These are phyloP conservation scores for Acacia confusa DNA, from an alignment of 306 rosid species.

Conservation along the genomic window DNA sequence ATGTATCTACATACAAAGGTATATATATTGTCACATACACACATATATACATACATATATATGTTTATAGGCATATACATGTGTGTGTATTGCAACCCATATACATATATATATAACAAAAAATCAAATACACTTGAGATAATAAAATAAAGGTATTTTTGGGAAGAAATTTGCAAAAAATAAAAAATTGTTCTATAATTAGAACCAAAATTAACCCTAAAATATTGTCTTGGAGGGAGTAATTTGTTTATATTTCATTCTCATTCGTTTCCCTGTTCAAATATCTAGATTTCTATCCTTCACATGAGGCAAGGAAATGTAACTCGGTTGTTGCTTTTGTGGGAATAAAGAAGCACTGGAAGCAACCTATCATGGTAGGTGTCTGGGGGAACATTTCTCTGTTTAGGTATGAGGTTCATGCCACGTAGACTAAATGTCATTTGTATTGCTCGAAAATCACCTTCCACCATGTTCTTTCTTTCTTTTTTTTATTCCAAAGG, in stretches of 20 bases:
- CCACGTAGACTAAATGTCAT: background rate
- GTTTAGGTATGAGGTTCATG: background rate
- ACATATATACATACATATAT: too few species aligned
- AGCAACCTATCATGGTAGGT: conserved; percentile 77
- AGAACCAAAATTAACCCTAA: too few species aligned
- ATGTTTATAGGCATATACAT: too few species aligned
- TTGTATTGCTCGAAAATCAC: background rate
- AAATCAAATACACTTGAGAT: too few species aligned
- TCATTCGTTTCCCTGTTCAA: background rate
- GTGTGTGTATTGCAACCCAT: too few species aligned
- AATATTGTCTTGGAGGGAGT: too few species aligned
- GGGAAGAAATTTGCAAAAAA: too few species aligned
- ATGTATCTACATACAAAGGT: too few species aligned
- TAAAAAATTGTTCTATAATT: too few species aligned
- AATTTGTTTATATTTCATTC: background rate
- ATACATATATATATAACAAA: too few species aligned
- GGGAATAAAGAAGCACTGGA: conserved; percentile 86
- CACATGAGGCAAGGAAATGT: conserved; percentile 60
- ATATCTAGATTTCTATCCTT: conserved; percentile 75
- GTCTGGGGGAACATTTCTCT: conserved; percentile 26
- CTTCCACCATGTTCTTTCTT: background rate
- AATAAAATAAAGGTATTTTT: too few species aligned
- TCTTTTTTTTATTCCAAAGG: background rate
- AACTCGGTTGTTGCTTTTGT: conserved; percentile 86
- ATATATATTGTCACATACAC: too few species aligned